Conservation (phyloP, 1,139 yeast species). For the Taphrina flavorubra region DNA sequence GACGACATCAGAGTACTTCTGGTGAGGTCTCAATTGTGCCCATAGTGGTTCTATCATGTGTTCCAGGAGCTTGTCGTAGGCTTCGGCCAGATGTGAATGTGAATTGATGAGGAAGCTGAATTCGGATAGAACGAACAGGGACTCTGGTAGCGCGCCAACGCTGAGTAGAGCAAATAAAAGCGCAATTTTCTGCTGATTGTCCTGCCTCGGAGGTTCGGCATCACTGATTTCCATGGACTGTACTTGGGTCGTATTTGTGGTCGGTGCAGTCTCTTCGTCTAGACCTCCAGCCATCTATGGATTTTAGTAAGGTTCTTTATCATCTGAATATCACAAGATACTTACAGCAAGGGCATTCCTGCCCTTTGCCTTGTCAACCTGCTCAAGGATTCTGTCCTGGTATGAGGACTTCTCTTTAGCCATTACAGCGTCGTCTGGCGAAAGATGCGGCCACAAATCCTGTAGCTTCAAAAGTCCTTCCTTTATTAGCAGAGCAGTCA, state of each 20-base stretch:
- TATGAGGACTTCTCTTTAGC: constrained; percentile 56
- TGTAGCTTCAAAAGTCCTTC: constrained; percentile 72
- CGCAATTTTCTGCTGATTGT: constrained; percentile 52
- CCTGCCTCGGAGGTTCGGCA: constrained; percentile 10
- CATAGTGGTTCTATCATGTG: constrained; percentile 62
- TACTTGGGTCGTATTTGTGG: constrained; percentile 36
- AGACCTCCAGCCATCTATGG: constrained; percentile 88
- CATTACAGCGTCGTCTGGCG: constrained; percentile 58
- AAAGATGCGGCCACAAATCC: constrained; percentile 63
- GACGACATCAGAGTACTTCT: constrained; percentile 10
- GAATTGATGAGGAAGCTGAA: constrained; percentile 69
- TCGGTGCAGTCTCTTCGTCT: constrained; percentile 58
- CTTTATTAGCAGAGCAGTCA: constrained; percentile 65
- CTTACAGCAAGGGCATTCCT: constrained; percentile 51
- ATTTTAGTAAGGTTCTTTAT: constrained; percentile 54
- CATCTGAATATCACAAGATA: neutral
- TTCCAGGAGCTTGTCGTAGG: constrained; percentile 60
- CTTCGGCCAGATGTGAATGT: constrained; percentile 60
- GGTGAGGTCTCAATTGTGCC: constrained; percentile 44
- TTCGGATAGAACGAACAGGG: constrained; percentile 64
- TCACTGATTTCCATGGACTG: constrained; percentile 21
- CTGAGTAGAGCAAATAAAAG: constrained; percentile 63
- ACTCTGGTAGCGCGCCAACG: constrained; percentile 69
- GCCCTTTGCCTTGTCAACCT: constrained; percentile 68
- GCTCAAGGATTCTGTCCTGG: constrained; percentile 63